A percentile compares a stretch with the other conserved stretches of the same genome.
These are phyloP conservation scores for Athelia psychrophila DNA, from an alignment of 1,284 basidiomycete species.

Conservation along the genomic window DNA sequence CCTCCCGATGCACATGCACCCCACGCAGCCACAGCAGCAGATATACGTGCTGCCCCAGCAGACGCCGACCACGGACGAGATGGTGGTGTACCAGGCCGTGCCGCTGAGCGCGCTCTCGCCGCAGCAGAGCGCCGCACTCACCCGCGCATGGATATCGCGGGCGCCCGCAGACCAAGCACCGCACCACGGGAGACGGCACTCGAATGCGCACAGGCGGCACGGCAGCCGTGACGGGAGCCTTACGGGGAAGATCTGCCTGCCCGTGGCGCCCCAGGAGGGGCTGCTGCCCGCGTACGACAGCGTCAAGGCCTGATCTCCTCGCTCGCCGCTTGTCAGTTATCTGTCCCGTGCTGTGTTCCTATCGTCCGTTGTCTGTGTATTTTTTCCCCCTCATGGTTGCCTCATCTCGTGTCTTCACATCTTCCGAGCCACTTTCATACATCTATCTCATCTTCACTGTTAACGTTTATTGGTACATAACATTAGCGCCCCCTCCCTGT, in stretches of 20 bases:
- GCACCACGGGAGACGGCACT: slow-evolving; percentile 15
- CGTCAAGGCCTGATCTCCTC: slow-evolving; percentile 1
- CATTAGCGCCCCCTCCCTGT: no score
- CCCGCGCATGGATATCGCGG: slow-evolving; percentile 61
- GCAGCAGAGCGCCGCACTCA: slow-evolving; percentile 40
- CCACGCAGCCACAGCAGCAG: slow-evolving; percentile 60
- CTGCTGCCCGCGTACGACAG: slow-evolving; percentile 34
- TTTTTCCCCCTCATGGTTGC: no score
- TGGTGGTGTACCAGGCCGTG: slow-evolving; percentile 69
- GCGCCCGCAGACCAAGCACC: no score
- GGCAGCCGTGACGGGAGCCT: slow-evolving; percentile 22
- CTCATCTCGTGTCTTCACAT: no score
- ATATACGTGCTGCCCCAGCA: slow-evolving; percentile 59
- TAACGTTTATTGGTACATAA: no score
- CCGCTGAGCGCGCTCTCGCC: slow-evolving; percentile 52
- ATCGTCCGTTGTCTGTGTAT: no score
- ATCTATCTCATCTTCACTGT: no score
- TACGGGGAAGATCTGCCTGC: slow-evolving; percentile 40
- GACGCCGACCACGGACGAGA: slow-evolving; percentile 21
- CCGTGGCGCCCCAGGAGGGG: slow-evolving; percentile 41
- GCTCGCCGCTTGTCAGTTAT: slow-evolving; percentile 20
- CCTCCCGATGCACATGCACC: slow-evolving; percentile 33
- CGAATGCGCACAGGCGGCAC: slow-evolving; percentile 26
- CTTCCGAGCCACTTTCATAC: no score
- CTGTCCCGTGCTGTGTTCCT: no score